Evolutionary conservation across 164 flowering plant genomes (phyloP), one percentile per base, ranked within the genome.

Genomic region (Platanus orientalis): DNA sequence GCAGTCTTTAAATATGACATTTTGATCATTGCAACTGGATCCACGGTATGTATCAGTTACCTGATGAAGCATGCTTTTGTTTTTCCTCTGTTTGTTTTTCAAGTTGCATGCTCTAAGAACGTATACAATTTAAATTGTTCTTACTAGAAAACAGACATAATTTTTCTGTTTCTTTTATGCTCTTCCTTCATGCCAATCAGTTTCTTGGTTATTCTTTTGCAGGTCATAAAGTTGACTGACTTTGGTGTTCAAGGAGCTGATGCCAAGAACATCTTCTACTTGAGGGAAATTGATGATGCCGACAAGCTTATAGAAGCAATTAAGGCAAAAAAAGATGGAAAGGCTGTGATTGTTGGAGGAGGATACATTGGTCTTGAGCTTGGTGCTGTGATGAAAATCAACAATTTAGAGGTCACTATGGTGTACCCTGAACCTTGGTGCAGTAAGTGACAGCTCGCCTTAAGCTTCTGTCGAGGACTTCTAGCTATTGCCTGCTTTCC

Each of bases 361-460:
- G 97, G 97, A 42, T 95, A 95, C 73, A 95, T 95, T 61, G 97
- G 99, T 71, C 96, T 95, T 72, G 99, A 95, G 82, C 85, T 89
- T 57, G 70, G 91, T 78, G 97, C 97, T 56, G 97, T 76, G 34
- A 32, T 92, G 79, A 80, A 62, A 71, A 65, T 90, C 40, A 92
- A 95, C 75, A 80, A 95, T 61, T 19, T 80, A 24, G 91, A 92
- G 71, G 98, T 95, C 69, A 82, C 69, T 39, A 95, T 95, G 94
- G 96, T 92, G 59, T 95, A 83, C 69, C 99, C 98, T 13, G 99
- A 90, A 68, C 97, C 99, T 17, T 92, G 97, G 97, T 95, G 97
- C 87, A 92, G 99, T 95, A 88, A 90, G 99, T 90, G 54, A 24
- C 63, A 23, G 27, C 45, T 58, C 40, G 2, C 16, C 57, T 48